phyloP scores from a whole-genome alignment of 2,329 filamentous ascomycete species.

The Colletotrichum nymphaeae region DNA sequence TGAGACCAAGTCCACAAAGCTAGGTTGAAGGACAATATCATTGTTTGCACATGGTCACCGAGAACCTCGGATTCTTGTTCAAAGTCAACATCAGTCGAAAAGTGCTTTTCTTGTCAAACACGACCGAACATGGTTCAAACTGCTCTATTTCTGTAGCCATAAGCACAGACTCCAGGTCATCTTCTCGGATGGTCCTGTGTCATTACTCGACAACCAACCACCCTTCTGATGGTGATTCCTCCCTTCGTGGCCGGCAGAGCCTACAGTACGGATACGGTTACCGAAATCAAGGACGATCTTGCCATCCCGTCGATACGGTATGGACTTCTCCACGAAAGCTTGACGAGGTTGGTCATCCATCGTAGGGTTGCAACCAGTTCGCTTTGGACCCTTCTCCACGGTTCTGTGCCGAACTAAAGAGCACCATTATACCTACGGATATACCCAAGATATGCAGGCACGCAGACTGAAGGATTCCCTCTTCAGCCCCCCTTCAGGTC shows the following conservation, averaged over 20 bases:
- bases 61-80: background rate
- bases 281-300: background rate
- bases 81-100: background rate
- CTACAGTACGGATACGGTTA: background rate
- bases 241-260: constrained; percentile 1
- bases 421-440: background rate
- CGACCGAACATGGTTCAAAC: background rate
- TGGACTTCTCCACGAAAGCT: background rate
- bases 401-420: background rate
- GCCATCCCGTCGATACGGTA: background rate
- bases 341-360: background rate
- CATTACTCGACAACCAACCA: background rate
- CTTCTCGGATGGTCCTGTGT: background rate
- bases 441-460: background rate
- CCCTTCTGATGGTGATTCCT: background rate
- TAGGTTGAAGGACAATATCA: background rate
- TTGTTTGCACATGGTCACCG: background rate
- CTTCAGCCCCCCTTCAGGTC: background rate
- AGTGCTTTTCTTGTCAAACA: background rate
- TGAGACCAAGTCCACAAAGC: background rate
- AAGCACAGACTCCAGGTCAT: constrained; percentile 20
- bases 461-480: background rate
- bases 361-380: background rate
- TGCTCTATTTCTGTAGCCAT: background rate
- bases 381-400: background rate